These are phyloP conservation scores for Nephelium lappaceum DNA, from an alignment of 345 rosid genomes.

Conservation along the genomic window DNA sequence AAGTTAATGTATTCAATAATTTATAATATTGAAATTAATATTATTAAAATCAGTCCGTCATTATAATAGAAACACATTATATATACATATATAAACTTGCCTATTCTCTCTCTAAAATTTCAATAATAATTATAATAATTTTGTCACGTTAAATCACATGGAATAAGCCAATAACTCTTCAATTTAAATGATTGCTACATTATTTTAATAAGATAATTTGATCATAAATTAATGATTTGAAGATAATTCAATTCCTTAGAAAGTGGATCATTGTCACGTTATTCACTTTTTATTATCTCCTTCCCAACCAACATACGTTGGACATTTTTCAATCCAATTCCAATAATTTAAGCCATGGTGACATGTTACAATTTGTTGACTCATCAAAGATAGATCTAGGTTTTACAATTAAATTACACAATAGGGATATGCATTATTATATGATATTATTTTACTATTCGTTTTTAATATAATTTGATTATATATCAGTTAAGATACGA, in stretches of 20 bases:
- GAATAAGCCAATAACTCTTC: background rate
- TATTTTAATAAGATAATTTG: background rate
- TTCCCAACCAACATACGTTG: background rate
- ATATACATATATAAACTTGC: no score
- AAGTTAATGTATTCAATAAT: no score
- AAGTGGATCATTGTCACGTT: constrained; percentile 1
- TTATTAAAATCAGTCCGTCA: no score
- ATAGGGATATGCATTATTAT: no score
- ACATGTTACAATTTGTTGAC: background rate
- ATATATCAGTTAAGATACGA: no score
- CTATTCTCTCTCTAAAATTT: background rate
- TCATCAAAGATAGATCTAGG: background rate
- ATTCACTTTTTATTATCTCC: background rate
- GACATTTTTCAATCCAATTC: background rate
- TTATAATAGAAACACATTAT: no score
- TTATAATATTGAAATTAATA: no score
- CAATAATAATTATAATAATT: background rate
- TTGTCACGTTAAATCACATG: background rate
- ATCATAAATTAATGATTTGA: background rate
- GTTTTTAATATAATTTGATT: background rate
- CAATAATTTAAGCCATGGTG: background rate
- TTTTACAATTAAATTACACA: no score
- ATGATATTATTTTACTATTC: no score
- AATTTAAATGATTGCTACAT: background rate
- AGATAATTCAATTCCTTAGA: background rate